phyloP scores from a whole-genome alignment of 257 asterid species.

The Paraleonurus japonicus region DNA sequence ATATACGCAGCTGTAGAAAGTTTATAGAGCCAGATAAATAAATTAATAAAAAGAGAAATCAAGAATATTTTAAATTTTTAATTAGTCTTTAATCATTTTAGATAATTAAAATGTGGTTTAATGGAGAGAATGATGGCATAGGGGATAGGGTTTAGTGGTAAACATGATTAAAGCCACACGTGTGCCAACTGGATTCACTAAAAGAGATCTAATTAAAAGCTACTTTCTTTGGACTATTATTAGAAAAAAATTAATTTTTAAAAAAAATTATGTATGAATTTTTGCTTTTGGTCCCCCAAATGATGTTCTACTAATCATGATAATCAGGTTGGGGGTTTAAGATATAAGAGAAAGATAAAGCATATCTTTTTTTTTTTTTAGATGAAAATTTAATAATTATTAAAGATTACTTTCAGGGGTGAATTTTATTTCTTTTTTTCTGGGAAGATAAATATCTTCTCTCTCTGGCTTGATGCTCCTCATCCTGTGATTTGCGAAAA shows the following conservation, averaged over 20 bases:
- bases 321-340: slow-evolving; percentile 21
- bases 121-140: slow-evolving; percentile 59
- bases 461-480: neutral
- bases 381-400: neutral
- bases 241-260: neutral
- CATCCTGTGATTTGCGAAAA: neutral
- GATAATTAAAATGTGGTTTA: neutral
- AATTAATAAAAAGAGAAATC: neutral
- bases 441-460: neutral
- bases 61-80: neutral
- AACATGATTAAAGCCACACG: slow-evolving; percentile 72
- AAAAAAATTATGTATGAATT: neutral
- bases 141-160: slow-evolving; percentile 56
- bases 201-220: slow-evolving; percentile 34
- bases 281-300: slow-evolving; percentile 42
- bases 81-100: neutral
- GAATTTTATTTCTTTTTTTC: neutral
- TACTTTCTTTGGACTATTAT: slow-evolving; percentile 26
- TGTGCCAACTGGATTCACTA: slow-evolving; percentile 70
- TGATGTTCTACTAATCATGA: slow-evolving; percentile 46
- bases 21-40: neutral
- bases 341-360: neutral
- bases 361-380: too few species aligned
- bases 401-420: neutral
- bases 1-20: slow-evolving; percentile 26